Percentiles rank a stretch among this genome's conserved stretches.
These are phyloP conservation scores for Heterobasidion annosum DNA, from an alignment of 1,284 basidiomycete genomes.

Conservation along the genomic window DNA sequence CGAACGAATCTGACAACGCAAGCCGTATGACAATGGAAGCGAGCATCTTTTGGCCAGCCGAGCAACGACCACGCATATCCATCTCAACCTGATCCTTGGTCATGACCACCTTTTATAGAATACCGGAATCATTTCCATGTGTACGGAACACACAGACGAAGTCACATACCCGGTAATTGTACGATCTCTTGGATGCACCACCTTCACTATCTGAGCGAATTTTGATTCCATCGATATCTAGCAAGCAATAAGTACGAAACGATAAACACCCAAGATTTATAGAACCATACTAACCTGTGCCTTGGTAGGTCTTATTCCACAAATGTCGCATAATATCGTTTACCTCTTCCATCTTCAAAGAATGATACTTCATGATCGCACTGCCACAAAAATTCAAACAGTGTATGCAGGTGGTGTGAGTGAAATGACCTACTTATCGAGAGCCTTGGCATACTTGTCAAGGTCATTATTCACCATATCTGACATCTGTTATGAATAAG, in stretches of 20 bases:
- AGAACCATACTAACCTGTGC: slow-evolving; percentile 60
- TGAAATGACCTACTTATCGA: slow-evolving; percentile 68
- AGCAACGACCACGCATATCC: slow-evolving; percentile 99
- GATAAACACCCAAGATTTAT: neutral
- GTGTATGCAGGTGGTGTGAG: neutral
- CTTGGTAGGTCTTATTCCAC: slow-evolving; percentile 99
- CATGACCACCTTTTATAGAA: slow-evolving; percentile 84
- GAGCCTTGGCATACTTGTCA: slow-evolving; percentile 94
- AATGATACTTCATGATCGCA: slow-evolving; percentile 97
- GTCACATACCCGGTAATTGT: slow-evolving; percentile 87
- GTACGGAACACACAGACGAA: slow-evolving; percentile 34
- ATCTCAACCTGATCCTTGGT: slow-evolving; percentile 98
- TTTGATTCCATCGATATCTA: slow-evolving; percentile 96
- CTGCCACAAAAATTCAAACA: slow-evolving; percentile 27
- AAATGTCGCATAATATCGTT: slow-evolving; percentile 94
- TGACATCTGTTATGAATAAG: slow-evolving; percentile 53
- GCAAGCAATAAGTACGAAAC: slow-evolving; percentile 1
- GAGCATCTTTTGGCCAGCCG: slow-evolving; percentile 97
- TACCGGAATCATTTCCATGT: slow-evolving; percentile 1
- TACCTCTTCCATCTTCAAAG: slow-evolving; percentile 99
- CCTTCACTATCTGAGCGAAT: slow-evolving; percentile 94
- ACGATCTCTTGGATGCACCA: slow-evolving; percentile 79
- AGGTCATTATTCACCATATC: slow-evolving; percentile 93
- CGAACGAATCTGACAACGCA: slow-evolving; percentile 96
- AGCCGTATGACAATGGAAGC: slow-evolving; percentile 99